These are phyloP conservation scores for Rhynchosporium graminicola DNA, from an alignment of 2,329 filamentous ascomycete genomes.

Conservation along the genomic window DNA sequence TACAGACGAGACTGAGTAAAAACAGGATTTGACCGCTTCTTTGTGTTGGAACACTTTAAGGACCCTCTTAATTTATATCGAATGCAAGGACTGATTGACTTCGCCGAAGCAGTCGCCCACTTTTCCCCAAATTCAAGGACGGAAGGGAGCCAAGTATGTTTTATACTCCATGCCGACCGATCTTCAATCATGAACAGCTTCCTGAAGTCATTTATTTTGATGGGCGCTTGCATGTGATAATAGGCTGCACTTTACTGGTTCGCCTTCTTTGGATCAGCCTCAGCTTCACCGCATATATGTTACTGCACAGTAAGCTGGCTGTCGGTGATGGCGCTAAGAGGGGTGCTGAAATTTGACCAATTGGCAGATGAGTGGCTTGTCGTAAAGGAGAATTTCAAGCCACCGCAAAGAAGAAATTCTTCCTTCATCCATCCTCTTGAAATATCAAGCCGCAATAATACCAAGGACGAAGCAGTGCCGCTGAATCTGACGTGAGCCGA, in stretches of 20 bases:
- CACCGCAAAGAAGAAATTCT: not conserved
- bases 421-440: not conserved
- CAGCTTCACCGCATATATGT: not conserved
- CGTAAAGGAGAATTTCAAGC: not conserved
- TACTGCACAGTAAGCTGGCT: not conserved
- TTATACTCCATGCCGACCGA: not conserved
- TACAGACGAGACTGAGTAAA: not conserved
- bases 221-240: not conserved
- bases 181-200: too few relatives aligned
- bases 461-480: not conserved
- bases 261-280: not conserved
- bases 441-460: not conserved
- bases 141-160: not conserved
- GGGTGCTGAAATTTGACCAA: not conserved
- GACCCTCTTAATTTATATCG: too few relatives aligned
- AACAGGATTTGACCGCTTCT: not conserved
- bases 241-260: not conserved
- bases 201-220: not conserved
- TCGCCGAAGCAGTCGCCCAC: not conserved
- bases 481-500: constrained; percentile 13
- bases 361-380: not conserved
- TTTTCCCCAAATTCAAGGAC: not conserved
- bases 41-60: not conserved
- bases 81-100: constrained; percentile 7
- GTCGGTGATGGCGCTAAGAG: not conserved